These are phyloP conservation scores for Aspergillus fumigatiaffinis DNA, from an alignment of 2,329 filamentous ascomycete genomes.

Conservation along the genomic window DNA sequence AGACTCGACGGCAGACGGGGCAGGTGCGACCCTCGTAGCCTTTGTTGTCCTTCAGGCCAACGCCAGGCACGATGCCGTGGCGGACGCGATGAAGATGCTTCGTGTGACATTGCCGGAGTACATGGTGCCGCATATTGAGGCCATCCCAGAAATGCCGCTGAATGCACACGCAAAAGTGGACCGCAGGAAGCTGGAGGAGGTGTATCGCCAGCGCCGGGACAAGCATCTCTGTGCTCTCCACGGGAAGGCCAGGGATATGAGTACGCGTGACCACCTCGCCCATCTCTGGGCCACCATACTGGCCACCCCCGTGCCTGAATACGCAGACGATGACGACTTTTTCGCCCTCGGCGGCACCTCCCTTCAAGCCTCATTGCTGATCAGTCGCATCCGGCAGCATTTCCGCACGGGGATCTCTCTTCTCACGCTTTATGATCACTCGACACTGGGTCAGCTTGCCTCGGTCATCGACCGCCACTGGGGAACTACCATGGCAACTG, in stretches of 20 bases:
- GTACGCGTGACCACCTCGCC: background rate
- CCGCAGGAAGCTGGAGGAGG: slow-evolving; percentile 10
- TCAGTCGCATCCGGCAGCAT: slow-evolving; percentile 12
- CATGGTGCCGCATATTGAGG: slow-evolving; percentile 66
- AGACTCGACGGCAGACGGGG: slow-evolving; percentile 6
- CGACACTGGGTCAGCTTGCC: slow-evolving; percentile 10
- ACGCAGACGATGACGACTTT: slow-evolving; percentile 12
- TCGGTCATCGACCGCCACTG: slow-evolving; percentile 4
- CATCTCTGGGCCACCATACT: slow-evolving; percentile 4
- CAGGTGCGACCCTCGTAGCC: slow-evolving; percentile 16
- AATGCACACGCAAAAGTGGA: slow-evolving; percentile 69
- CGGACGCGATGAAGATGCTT: slow-evolving; percentile 40
- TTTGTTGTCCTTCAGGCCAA: slow-evolving; percentile 10
- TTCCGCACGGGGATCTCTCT: slow-evolving; percentile 14
- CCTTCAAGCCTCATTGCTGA: slow-evolving; percentile 16
- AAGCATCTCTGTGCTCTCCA: background rate
- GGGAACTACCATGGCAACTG: background rate
- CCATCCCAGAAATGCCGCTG: slow-evolving; percentile 62
- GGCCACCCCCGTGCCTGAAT: no score
- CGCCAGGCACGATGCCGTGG: slow-evolving; percentile 29
- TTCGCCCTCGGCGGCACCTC: slow-evolving; percentile 19
- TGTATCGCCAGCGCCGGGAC: slow-evolving; percentile 7
- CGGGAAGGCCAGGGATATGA: background rate
- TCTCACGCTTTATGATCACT: slow-evolving; percentile 18
- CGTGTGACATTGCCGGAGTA: slow-evolving; percentile 65